Percentiles rank a stretch among this genome's conserved stretches.
phyloP scores from a whole-genome alignment of 73 alveolate genomes.

The Tetrahymena malaccensis region DNA sequence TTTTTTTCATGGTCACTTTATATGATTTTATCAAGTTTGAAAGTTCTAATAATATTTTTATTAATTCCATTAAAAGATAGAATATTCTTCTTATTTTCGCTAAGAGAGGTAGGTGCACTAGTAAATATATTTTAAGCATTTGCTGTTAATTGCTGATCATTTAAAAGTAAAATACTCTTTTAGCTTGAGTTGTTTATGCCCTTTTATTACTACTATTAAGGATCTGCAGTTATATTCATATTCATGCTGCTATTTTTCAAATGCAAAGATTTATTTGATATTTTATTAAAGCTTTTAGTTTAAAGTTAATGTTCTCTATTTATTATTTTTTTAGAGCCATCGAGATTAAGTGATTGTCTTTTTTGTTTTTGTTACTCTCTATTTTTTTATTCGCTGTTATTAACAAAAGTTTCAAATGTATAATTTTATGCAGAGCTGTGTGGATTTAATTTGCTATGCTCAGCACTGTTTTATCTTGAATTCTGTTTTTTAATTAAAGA shows the following conservation, averaged over 20 bases:
- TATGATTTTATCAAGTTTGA: not conserved
- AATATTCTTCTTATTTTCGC: not conserved
- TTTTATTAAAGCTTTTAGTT: not conserved
- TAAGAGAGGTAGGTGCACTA: not conserved
- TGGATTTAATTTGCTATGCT: not conserved
- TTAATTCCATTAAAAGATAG: not conserved
- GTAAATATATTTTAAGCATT: not conserved
- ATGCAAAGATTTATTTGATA: no score
- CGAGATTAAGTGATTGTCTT: not conserved
- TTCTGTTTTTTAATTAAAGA: not conserved
- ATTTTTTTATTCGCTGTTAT: not conserved
- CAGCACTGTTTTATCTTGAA: not conserved
- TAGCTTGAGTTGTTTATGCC: no score
- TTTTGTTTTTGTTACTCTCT: not conserved
- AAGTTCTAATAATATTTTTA: not conserved
- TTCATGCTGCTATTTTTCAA: no score
- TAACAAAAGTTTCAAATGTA: not conserved
- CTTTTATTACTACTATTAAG: no score
- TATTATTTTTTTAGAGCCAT: no score
- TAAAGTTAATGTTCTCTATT: not conserved
- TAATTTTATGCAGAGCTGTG: not conserved
- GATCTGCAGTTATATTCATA: no score
- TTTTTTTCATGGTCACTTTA: not conserved
- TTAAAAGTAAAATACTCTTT: no score
- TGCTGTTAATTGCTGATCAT: no score